Percentiles rank a stretch among this genome's conserved stretches.
Evolutionary conservation across 345 rosid species (phyloP).

Genomic region (Cardamine chenopodiifolia): DNA sequence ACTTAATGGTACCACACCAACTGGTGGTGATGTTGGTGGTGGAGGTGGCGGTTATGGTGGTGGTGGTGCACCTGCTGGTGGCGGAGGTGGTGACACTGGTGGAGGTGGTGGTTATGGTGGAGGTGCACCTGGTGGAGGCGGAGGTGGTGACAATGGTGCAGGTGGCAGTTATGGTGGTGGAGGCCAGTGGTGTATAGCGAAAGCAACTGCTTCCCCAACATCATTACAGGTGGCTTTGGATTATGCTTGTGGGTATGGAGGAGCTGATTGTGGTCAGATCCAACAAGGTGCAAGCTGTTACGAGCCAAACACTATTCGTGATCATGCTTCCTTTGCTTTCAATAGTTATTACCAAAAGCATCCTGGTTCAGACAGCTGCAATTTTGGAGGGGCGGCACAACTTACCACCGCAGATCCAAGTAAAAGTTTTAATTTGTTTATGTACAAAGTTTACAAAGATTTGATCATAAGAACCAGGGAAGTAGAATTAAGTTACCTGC

Average conservation of each 20-base stretch:
- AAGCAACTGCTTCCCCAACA: conserved; percentile 69
- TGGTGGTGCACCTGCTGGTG: conserved; percentile 1
- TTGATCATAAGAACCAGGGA: not conserved
- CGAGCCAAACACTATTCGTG: conserved; percentile 66
- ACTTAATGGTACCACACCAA: conserved; percentile 37
- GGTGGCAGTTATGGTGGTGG: conserved; percentile 43
- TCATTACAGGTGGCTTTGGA: conserved; percentile 94
- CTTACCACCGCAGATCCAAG: conserved; percentile 88
- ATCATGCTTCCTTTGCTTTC: conserved; percentile 97
- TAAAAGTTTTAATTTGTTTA: conserved; percentile 44
- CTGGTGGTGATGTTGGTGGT: conserved; percentile 32
- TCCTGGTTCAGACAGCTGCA: conserved; percentile 85
- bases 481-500: conserved; percentile 17
- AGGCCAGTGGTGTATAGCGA: conserved; percentile 83
- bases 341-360: conserved; percentile 94
- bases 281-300: conserved; percentile 77
- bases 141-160: conserved; percentile 24
- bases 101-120: conserved; percentile 23
- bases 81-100: not conserved
- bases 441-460: conserved; percentile 7
- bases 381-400: conserved; percentile 90
- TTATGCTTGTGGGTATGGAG: conserved; percentile 95
- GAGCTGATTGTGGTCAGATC: conserved; percentile 84
- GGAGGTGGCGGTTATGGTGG: conserved; percentile 5
- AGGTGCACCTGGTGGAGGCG: conserved; percentile 1